Base-by-base conservation (phyloP, 2,329 filamentous ascomycete genomes). In the Lizonia empirigonia region DNA sequence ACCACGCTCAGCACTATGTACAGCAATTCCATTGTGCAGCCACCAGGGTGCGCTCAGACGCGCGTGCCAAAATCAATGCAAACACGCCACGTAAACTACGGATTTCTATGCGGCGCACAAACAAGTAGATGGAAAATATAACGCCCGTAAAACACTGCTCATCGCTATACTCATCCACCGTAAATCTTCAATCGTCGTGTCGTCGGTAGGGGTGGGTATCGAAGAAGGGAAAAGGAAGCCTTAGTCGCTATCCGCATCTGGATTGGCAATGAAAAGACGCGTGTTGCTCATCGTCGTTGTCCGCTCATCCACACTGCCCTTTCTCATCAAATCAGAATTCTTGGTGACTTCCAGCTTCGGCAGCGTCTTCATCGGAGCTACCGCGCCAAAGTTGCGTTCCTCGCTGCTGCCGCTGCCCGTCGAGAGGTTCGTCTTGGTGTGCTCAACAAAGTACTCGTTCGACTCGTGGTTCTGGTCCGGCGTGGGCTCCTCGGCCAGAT, bases 191-290 rank as follows among this genome's bases (percentile, higher is more conserved):
- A 46, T 52, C 49, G 24, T 52, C 37, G 42, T 52, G 32, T 52
- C 42, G 32, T 52, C 37, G 36, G 42, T 52, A 42, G 42, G 37
- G 41, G 55, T 62, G 68, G 68, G 68, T 70, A 71, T 71, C 66
- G 62, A 61, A 65, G 63, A 63, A 65, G 47, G 50, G 44, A 53
- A 54, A 55, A 41, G 44, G 30, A 48, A 41, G 23, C 38, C 33
- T 45, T 23, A 79, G 60, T 80, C 77, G 64, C 76, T 78, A 54
- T 53, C 50, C 7, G 77, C 83, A 73, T 94, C 90, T 15, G 90
- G 90, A 73, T 95, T 95, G 63, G 90, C 90, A 67, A 95, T 91
- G 73, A 89, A 94, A 51, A 95, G 80, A 56, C 90, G 83, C 39
- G 84, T 81, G 53, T 76, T 77, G 49, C 76, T 78, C 70, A 94